Percentiles rank a stretch among this genome's conserved stretches.
phyloP scores from a whole-genome alignment of 352 stramenopile species.

The Aphanomyces invadans region DNA sequence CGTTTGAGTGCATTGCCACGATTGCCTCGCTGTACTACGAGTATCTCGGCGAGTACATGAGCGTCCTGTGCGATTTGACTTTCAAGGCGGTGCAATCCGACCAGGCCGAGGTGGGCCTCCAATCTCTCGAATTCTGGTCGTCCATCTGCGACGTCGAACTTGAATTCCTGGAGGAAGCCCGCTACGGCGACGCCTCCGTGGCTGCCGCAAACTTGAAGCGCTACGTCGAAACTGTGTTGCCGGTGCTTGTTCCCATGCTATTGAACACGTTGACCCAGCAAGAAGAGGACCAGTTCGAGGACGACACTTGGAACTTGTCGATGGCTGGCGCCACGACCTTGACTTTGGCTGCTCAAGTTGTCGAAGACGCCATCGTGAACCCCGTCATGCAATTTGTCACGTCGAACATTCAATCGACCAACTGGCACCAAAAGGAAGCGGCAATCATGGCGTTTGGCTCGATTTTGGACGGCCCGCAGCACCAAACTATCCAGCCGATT shows the following conservation, averaged over 20 bases:
- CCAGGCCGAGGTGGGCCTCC: conserved; percentile 87
- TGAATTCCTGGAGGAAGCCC: conserved; percentile 88
- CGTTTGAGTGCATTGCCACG: conserved; percentile 94
- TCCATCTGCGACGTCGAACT: conserved; percentile 95
- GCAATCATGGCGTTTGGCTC: conserved; percentile 96
- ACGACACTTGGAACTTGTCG: conserved; percentile 92
- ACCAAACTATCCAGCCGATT: conserved; percentile 84
- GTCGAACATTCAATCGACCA: conserved; percentile 88
- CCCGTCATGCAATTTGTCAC: conserved; percentile 92
- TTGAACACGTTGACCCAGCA: conserved; percentile 92
- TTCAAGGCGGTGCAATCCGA: conserved; percentile 90
- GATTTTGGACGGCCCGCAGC: conserved; percentile 90
- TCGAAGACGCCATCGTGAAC: conserved; percentile 88
- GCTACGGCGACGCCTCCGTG: conserved; percentile 67
- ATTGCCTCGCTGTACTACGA: conserved; percentile 96
- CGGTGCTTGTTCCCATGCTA: conserved; percentile 87
- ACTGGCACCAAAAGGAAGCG: conserved; percentile 94
- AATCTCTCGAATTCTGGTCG: conserved; percentile 98
- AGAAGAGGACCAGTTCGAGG: conserved; percentile 89
- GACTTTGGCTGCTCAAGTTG: conserved; percentile 86
- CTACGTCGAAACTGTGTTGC: conserved; percentile 85
- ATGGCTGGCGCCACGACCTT: conserved; percentile 93
- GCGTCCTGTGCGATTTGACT: conserved; percentile 93
- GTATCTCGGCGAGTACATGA: conserved; percentile 93
- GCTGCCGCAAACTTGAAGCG: conserved; percentile 63